Conservation (phyloP, 768 basidiomycete genomes). For the Serendipita sp. region DNA sequence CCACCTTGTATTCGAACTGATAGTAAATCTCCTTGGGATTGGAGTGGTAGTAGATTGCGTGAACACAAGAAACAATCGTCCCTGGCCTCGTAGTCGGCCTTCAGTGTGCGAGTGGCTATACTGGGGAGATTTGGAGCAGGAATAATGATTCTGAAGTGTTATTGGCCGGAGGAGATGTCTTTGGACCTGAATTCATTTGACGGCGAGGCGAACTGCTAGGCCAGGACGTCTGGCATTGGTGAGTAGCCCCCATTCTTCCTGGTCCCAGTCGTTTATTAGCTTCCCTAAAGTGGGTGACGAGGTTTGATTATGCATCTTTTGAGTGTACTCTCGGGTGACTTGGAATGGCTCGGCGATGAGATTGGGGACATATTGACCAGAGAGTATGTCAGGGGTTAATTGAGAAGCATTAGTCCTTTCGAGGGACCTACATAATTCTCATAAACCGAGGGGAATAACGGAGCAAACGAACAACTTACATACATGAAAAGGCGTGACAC, state of each 20-base stretch:
- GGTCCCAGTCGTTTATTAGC: conserved; percentile 83
- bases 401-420: conserved; percentile 90
- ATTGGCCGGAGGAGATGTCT: conserved; percentile 76
- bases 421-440: conserved; percentile 49
- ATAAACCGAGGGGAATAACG: not conserved
- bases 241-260: conserved; percentile 69
- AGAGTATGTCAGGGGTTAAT: conserved; percentile 85
- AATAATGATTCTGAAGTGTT: conserved; percentile 81
- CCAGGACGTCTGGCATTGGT: conserved; percentile 80
- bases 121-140: conserved; percentile 93
- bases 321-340: conserved; percentile 72
- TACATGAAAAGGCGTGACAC: conserved; percentile 91
- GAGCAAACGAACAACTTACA: conserved; percentile 36
- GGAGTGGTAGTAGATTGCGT: conserved; percentile 78
- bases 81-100: conserved; percentile 80
- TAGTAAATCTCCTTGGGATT: conserved; percentile 97
- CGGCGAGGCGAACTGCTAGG: conserved; percentile 98
- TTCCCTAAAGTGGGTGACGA: conserved; percentile 89
- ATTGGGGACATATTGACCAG: conserved; percentile 95
- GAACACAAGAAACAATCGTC: conserved; percentile 64
- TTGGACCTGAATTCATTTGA: conserved; percentile 98
- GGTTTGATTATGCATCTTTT: conserved; percentile 92
- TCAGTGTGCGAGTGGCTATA: conserved; percentile 80
- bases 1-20: conserved; percentile 78
- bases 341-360: conserved; percentile 80